Percentiles rank a stretch among this genome's conserved stretches.
phyloP scores from a whole-genome alignment of 1,139 yeast genomes.

The Geotrichum carabidarum region DNA sequence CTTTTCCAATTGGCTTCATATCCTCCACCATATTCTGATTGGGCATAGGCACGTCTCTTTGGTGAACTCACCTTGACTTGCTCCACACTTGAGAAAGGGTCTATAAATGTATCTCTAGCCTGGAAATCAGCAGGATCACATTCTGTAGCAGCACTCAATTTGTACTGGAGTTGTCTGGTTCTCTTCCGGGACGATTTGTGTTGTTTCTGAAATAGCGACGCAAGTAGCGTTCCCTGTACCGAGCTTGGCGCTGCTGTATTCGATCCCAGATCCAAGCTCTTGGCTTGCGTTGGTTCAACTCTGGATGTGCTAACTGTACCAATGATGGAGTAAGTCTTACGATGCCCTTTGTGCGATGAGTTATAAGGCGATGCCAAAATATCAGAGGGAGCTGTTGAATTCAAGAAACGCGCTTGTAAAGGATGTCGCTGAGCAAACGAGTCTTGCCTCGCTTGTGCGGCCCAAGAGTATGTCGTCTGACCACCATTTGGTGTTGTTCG shows the following conservation, averaged over 20 bases:
- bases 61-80: background rate
- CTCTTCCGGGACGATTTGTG: constrained; percentile 6
- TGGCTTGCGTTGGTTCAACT: background rate
- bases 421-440: background rate
- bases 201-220: constrained; percentile 16
- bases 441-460: background rate
- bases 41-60: constrained; percentile 15
- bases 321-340: constrained; percentile 13
- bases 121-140: constrained; percentile 11
- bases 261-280: background rate
- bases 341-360: background rate
- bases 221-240: constrained; percentile 16
- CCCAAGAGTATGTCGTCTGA: background rate
- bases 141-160: constrained; percentile 16
- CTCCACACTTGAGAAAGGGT: background rate
- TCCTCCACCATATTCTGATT: constrained; percentile 12
- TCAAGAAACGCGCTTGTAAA: background rate
- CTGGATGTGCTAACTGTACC: constrained; percentile 7
- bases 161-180: constrained; percentile 4
- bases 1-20: background rate
- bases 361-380: background rate
- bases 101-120: background rate
- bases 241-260: background rate
- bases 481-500: background rate
- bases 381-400: background rate